A percentile compares a stretch with the other conserved stretches of the same genome.
Conservation (phyloP, 257 asterid genomes). For the Nicotiana sylvestris region DNA sequence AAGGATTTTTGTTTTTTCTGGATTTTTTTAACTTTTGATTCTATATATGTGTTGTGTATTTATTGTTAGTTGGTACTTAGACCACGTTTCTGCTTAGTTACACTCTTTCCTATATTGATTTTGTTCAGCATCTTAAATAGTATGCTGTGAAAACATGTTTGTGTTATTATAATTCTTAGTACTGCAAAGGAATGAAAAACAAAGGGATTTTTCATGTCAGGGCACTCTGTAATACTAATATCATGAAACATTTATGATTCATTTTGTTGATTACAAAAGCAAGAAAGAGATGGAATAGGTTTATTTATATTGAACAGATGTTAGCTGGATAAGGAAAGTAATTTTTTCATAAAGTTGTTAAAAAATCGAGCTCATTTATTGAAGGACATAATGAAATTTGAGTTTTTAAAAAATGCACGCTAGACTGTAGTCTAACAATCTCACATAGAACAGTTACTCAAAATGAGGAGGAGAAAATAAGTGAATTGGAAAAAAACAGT, state of each 20-base stretch:
- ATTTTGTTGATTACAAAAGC: neutral
- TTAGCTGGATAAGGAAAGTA: no score
- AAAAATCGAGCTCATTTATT: no score
- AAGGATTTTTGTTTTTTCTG: neutral
- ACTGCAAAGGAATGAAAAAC: no score
- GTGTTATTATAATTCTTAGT: neutral
- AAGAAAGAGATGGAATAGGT: neutral
- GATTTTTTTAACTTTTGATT: neutral
- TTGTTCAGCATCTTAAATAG: conserved; percentile 23
- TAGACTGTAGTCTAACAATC: no score
- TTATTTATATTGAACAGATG: neutral
- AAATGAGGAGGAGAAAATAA: no score
- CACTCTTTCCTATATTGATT: conserved; percentile 45
- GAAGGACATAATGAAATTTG: no score
- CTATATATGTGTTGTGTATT: conserved; percentile 9
- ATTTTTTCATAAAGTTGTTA: no score
- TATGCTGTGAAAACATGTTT: conserved; percentile 15
- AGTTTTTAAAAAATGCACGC: no score
- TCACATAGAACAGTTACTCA: no score
- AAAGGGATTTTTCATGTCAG: no score
- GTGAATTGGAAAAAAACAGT: no score
- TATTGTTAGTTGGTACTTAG: conserved; percentile 20
- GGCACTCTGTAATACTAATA: neutral
- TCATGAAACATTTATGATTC: neutral
- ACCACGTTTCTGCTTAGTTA: conserved; percentile 22